Percentiles rank a stretch among this genome's conserved stretches.
phyloP scores from a whole-genome alignment of 2,329 filamentous ascomycete genomes.

The Ilyonectria mors-panacis region DNA sequence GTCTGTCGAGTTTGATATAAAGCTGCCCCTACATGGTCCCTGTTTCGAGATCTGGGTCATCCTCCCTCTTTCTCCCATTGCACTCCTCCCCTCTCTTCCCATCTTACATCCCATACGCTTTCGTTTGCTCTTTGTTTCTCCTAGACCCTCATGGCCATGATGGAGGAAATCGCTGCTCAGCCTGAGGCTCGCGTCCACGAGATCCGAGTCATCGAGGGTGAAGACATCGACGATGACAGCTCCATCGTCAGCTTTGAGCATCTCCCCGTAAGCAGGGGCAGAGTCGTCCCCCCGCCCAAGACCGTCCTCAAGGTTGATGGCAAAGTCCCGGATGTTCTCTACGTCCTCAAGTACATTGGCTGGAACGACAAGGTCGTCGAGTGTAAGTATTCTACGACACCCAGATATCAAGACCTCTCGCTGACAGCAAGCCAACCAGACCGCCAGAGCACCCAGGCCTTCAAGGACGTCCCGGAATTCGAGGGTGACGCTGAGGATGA shows the following conservation, averaged over 20 bases:
- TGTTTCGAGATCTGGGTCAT: not conserved
- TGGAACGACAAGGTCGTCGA: conserved; percentile 53
- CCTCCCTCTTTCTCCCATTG: not conserved
- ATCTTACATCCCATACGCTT: not conserved
- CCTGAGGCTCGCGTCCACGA: conserved; percentile 21
- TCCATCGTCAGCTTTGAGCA: conserved; percentile 46
- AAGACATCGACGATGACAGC: conserved; percentile 29
- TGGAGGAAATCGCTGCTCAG: conserved; percentile 29
- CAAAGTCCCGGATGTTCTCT: conserved; percentile 59
- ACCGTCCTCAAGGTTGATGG: conserved; percentile 48
- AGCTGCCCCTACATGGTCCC: not conserved
- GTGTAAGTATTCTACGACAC: conserved; percentile 47
- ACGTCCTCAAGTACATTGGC: conserved; percentile 58
- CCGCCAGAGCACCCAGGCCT: conserved; percentile 56
- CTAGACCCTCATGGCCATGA: conserved; percentile 23
- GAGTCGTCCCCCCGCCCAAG: conserved; percentile 10
- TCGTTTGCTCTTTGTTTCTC: not conserved
- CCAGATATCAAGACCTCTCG: not conserved
- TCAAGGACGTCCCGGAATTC: conserved; percentile 52
- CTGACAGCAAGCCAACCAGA: conserved; percentile 47
- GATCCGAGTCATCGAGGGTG: conserved; percentile 31
- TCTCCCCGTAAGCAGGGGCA: conserved; percentile 1
- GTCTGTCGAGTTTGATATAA: not conserved
- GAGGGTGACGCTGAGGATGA: conserved; percentile 44
- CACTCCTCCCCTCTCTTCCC: not conserved